Evolutionary conservation across 83 land plant genomes (phyloP), one percentile per base, ranked within the genome.

Genomic region (Picea abies): DNA sequence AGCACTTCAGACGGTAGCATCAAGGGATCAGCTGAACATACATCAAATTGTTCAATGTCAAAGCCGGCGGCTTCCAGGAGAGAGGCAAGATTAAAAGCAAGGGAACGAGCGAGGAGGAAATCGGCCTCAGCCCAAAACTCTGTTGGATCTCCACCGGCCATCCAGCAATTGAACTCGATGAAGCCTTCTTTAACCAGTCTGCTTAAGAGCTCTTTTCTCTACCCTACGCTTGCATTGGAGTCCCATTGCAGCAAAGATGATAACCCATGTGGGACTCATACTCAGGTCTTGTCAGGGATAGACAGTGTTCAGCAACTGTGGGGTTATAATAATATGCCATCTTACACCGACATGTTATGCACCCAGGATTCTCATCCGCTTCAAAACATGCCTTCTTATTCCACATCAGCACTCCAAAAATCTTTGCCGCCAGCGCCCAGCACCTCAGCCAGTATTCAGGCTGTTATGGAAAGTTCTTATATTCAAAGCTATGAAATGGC

Each of bases 1-100:
- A 60, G 80, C 60, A 58, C 41, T 58, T 78, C 80, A 15, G 80
- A 78, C 60, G 80, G 63, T 11, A 78, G 80, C 80, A 78, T 78
- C 15, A 78, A 44, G 80, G 80, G 64, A 66, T 25, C 69, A 66
- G 69, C 49, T 9, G 17, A 60, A 44, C 4, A 29, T n/a, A 44
- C 80, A 23, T 44, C 29, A 19, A n/a, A 25, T 78, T 60, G 58
- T 56, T 56, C 58, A 56, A 56, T 56, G 58, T 56, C 64, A n/a
- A 44, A 44, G 63, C 32, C 80, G 1, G 58, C 56, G 52, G 11
- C 41, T 52, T 66, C 26, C 25, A 66, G 69, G 23, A n/a, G 69
- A 66, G 69, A 66, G 69, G 80, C 80, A 5, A 78, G 80, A 56
- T 9, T 26, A 17, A 78, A 78, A 60, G 39, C 39, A 29, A 78